phyloP scores from a whole-genome alignment of 176 grass and related monocot species.

The Triticum monococcum region DNA sequence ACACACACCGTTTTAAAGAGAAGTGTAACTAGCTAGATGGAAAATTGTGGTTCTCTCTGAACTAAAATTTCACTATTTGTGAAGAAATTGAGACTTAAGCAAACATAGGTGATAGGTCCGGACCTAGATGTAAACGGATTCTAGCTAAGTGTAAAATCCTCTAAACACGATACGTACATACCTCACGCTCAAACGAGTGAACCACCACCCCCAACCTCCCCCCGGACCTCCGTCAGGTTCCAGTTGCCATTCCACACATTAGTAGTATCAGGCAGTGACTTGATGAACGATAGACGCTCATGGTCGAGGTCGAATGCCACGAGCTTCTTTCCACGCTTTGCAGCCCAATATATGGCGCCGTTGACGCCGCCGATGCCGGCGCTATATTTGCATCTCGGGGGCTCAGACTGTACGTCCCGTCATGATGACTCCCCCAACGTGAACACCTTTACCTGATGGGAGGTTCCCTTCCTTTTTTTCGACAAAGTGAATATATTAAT shows the following conservation, averaged over 20 bases:
- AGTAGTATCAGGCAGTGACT: neutral
- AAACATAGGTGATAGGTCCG: too few relatives aligned
- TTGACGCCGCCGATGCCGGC: neutral
- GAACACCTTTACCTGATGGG: conserved; percentile 3
- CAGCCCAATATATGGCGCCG: neutral
- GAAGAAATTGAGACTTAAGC: too few relatives aligned
- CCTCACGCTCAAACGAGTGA: neutral
- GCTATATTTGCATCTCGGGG: neutral
- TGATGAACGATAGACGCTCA: neutral
- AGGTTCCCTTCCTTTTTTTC: neutral
- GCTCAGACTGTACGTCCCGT: neutral
- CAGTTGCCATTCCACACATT: neutral
- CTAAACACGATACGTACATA: neutral
- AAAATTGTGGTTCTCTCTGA: too few relatives aligned
- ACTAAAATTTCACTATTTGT: too few relatives aligned
- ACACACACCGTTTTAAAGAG: too few relatives aligned
- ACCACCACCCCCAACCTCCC: neutral
- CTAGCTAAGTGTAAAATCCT: too few relatives aligned
- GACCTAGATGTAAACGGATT: too few relatives aligned
- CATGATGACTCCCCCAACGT: neutral
- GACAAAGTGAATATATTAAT: too few relatives aligned
- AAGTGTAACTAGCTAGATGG: too few relatives aligned
- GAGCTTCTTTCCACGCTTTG: neutral
- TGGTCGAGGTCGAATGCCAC: neutral
- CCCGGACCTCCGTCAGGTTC: neutral